Base-by-base conservation (phyloP, 495 filamentous ascomycete genomes). In the Corynascus novoguineensis region DNA sequence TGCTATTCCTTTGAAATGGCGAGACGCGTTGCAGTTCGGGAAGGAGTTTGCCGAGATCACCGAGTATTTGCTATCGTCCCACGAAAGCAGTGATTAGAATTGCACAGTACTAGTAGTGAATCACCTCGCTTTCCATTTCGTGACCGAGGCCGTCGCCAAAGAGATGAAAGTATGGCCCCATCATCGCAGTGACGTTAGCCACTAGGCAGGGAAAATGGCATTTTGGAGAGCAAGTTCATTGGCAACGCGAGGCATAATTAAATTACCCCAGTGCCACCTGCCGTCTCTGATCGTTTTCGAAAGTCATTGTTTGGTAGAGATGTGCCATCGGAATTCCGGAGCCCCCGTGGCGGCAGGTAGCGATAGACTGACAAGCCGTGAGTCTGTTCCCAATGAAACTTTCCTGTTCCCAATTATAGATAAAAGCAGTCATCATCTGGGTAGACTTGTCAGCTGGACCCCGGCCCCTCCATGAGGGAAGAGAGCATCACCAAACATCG, bases 1-100 rank as follows among this genome's bases (percentile, higher is more conserved):
- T 6, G 60, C 58, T 12, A 62, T 71, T 19, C 64, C 67, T 0
- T 0, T 2, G 42, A 22, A 57, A 12, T 71, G 68, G 68, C 55
- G 56, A 32, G 61, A 63, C 42, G 61, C 61, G 58, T 29, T 71
- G 48, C 68, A 71, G 58, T 69, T 68, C 55, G 46, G 50, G 10
- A 41, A 57, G 10, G 68, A 71, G 61, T 71, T 71, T 62, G 38
- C 47, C 9, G 59, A 58, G 28, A 27, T 65, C 49, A 59, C 55
- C 5, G 53, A 64, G 5, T 45, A 57, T 22, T 15, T 62, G 38
- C 50, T 65, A 5, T 12, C 52, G 3, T 27, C 22, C 2, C 21
- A 38, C 31, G 32, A 38, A 15, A 22, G 41, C 22, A 15, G 29
- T 7, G 17, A 37, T 9, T 29, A 44, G 28, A 41, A n/a, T n/a